Conservation (phyloP, 257 asterid species). For the Thymus mandschuricus region DNA sequence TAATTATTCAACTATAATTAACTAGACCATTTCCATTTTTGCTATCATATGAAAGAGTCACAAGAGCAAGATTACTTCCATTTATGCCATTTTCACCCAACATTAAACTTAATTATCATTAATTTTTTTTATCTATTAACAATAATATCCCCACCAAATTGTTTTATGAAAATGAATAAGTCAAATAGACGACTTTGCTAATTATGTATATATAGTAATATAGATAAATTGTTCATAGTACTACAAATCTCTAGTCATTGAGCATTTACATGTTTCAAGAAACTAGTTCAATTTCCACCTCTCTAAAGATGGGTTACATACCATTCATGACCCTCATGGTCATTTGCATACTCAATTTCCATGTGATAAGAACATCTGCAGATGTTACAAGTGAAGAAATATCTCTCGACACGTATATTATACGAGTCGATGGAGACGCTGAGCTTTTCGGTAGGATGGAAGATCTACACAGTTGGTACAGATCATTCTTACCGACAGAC, state of each 20-base stretch:
- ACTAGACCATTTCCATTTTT: background rate
- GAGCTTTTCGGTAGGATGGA: background rate
- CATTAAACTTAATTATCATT: background rate
- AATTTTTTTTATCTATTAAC: background rate
- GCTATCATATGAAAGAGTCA: background rate
- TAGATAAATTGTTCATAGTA: background rate
- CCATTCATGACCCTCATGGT: constrained; percentile 6
- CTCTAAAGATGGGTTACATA: constrained; percentile 19
- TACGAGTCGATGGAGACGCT: background rate
- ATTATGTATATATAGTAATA: background rate
- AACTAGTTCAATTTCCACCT: no score
- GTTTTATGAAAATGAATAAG: background rate
- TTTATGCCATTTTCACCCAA: background rate
- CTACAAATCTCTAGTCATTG: no score
- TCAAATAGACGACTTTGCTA: constrained; percentile 3
- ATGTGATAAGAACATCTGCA: background rate
- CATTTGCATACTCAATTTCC: background rate
- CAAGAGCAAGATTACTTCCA: background rate
- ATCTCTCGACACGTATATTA: constrained; percentile 1
- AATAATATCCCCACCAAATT: background rate
- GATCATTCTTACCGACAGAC: constrained; percentile 2
- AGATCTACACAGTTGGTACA: background rate
- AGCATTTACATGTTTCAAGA: background rate
- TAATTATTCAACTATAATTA: background rate
- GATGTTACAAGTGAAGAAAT: constrained; percentile 4